Evolutionary conservation across 176 grass and related monocot genomes (phyloP), one percentile per base, ranked within the genome.

Genomic region (Rhynchospora tenuis): DNA sequence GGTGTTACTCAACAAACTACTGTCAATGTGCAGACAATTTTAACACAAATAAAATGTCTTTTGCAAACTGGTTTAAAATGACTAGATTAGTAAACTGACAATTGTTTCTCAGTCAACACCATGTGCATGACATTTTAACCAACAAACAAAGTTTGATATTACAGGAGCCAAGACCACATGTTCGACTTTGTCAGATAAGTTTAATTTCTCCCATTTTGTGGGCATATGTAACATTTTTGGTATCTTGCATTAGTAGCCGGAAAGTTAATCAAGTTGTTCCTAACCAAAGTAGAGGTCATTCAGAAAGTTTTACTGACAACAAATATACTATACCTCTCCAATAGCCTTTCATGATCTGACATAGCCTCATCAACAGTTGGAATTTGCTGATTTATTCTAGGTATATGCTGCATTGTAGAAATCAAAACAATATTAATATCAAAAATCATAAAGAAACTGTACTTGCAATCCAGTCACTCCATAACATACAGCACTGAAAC

Each of bases 311-410:
- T 68, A 38, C 64, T 67, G 64, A 73, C 45, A 73, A 51, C 1
- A 14, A 15, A 9, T 24, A 27, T 10, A 20, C 7, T 17, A 65
- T 91, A 98, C 95, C 92, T 90, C 74, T 98, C 84, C 59, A 93
- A 86, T 58, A 98, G 90, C 70, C 95, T 98, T 87, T 90, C 90
- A 64, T 98, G 95, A 93, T 93, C 90, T 78, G 95, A 91, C 83
- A 91, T 83, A 55, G 89, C 95, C 85, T 98, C 90, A 71, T 98
- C 95, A 52, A 90, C 73, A 79, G 95, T 84, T 88, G 95, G 95
- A 91, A 98, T 86, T 28, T 89, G 89, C n/a, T 83, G 85, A 67
- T 90, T 98, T 76, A 89, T 95, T 85, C 85, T 98, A 55, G 95
- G 95, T 69, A 98, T 86, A 89, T 98, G 95, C 95, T 98, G 88